These are phyloP conservation scores for Jamesozyma hellenica DNA, from an alignment of 805 yeast species.

Conservation along the genomic window DNA sequence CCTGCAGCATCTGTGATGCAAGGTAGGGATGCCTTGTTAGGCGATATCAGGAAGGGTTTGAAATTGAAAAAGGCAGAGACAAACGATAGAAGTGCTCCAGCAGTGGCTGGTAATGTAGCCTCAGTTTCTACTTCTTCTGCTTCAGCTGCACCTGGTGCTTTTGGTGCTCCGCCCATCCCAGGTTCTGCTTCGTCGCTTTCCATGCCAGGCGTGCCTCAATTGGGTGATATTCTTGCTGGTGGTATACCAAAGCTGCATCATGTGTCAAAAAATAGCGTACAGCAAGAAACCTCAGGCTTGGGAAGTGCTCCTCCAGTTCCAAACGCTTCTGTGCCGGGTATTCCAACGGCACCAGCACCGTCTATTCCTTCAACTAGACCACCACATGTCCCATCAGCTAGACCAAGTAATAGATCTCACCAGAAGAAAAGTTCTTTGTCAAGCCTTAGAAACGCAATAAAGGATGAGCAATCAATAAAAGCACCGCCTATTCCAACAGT, in stretches of 20 bases:
- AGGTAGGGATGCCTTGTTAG: conserved; percentile 51
- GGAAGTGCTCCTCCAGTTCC: conserved; percentile 11
- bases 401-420: conserved; percentile 13
- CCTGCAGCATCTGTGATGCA: conserved; percentile 26
- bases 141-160: conserved; percentile 16
- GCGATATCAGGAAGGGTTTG: conserved; percentile 71
- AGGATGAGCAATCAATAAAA: conserved; percentile 10
- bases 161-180: conserved; percentile 23
- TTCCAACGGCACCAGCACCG: conserved; percentile 8
- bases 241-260: conserved; percentile 68
- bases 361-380: conserved; percentile 14
- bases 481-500: conserved; percentile 19
- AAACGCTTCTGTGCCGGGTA: conserved; percentile 4
- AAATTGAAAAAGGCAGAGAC: conserved; percentile 54
- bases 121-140: neutral
- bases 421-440: conserved; percentile 8
- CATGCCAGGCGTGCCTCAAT: conserved; percentile 26
- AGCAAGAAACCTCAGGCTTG: conserved; percentile 11
- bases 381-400: conserved; percentile 12
- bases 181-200: conserved; percentile 1
- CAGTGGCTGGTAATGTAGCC: conserved; percentile 32
- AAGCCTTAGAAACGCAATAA: conserved; percentile 8
- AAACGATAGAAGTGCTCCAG: conserved; percentile 56
- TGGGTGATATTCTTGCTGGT: conserved; percentile 41
- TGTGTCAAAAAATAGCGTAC: conserved; percentile 20